Evolutionary conservation across 305 asterid species (phyloP), one percentile per base, ranked within the genome.

Genomic region (Fraxinus latifolia): DNA sequence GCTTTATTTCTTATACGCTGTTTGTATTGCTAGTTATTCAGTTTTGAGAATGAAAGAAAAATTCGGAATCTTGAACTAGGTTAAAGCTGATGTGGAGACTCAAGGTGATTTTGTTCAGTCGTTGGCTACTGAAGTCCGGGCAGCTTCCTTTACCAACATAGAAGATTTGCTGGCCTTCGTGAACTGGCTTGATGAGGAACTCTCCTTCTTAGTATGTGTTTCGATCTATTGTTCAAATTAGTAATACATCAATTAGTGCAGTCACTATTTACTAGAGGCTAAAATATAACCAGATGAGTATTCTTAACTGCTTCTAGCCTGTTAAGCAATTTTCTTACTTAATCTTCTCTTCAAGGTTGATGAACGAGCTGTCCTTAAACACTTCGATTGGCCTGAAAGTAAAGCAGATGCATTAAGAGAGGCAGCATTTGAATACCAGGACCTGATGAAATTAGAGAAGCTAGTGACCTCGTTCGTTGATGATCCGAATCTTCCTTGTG

Each of bases 321-420:
- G 37, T 36, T 47, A 50, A 23, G 55, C 8, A 17, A 58, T 75
- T 55, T 55, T 7, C 27, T 17, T 55, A 19, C 29, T 32, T 36
- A 27, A 27, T 21, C 44, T 76, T 62, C 76, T 83, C 2, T 77
- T 17, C 42, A 86, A 96, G 99, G 98, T 92, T 25, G 98, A 96
- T 12, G 98, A 96, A 86, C 94, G 98, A 78, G 98, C 97, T 44
- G 98, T 92, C 62, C 91, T 96, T 53, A 96, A 96, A 93, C 99
- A 94, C 87, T 93, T 94, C 23, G 99, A 96, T 76, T 96, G 99
- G 98, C 99, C 99, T 71, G 99, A 94, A 86, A 95, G 95, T 60
- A 96, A 96, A 91, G 98, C 98, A 73, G 99, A 93, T 84, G 97
- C 98, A 71, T 83, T 96, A 58, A 89, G 99, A 85, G 99, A 96